These are phyloP conservation scores for Boechera retrofracta DNA, from an alignment of 345 rosid species.

Conservation along the genomic window DNA sequence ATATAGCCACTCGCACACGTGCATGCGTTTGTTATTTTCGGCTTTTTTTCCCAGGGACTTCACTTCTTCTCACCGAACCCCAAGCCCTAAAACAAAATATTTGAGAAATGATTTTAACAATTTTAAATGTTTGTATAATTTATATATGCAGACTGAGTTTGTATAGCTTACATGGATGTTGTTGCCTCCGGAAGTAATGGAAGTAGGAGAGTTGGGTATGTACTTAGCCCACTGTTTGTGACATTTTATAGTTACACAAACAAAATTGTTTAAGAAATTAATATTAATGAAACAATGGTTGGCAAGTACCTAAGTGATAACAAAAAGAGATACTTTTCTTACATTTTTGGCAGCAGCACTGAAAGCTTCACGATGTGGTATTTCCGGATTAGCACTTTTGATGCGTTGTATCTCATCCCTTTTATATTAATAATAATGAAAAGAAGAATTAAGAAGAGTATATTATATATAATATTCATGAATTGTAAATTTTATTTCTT, in stretches of 20 bases:
- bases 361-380: constrained; percentile 96
- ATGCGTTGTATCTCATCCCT: constrained; percentile 99
- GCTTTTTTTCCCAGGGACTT: constrained; percentile 7
- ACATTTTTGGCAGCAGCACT: constrained; percentile 98
- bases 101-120: neutral
- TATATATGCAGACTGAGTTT: neutral
- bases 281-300: constrained; percentile 5
- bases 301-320: neutral
- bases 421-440: neutral
- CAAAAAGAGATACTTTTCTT: constrained; percentile 29
- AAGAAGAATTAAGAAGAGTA: neutral
- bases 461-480: neutral
- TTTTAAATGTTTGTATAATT: neutral
- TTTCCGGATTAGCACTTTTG: constrained; percentile 93
- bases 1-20: constrained; percentile 31
- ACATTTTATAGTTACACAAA: neutral
- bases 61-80: constrained; percentile 49
- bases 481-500: neutral
- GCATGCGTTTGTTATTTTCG: constrained; percentile 45
- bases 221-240: constrained; percentile 87
- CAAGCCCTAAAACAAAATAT: constrained; percentile 45
- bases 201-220: constrained; percentile 76
- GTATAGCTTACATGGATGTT: constrained; percentile 53
- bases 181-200: constrained; percentile 56
- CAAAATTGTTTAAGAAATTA: neutral